Evolutionary conservation across 2,329 filamentous ascomycete species (phyloP).

Genomic region (Fusarium xyrophilum): DNA sequence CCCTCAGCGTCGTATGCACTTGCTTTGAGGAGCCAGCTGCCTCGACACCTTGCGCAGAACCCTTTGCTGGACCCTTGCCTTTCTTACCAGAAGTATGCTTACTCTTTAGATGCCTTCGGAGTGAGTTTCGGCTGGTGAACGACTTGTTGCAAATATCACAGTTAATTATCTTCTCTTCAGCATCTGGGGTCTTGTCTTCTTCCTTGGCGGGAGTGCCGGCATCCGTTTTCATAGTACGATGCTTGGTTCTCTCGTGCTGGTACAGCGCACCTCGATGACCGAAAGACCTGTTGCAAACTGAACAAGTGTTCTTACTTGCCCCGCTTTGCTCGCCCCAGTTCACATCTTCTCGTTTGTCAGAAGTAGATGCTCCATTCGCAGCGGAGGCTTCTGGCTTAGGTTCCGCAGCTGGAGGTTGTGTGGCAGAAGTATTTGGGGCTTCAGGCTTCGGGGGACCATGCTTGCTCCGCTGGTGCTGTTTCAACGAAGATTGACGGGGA

Average conservation of each 20-base stretch:
- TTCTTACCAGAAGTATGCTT: not conserved
- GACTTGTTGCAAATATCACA: not conserved
- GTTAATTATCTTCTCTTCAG: not conserved
- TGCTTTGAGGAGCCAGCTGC: not conserved
- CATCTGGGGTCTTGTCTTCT: not conserved
- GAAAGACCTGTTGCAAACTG: not conserved
- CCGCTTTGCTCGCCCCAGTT: accelerated
- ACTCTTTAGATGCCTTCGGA: not conserved
- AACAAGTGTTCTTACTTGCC: not conserved
- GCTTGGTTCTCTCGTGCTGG: not conserved
- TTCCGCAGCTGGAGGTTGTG: not conserved
- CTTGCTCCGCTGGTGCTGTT: not conserved
- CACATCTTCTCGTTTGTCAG: not conserved
- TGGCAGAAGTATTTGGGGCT: accelerated
- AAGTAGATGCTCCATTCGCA: too few relatives aligned
- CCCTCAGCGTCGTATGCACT: not conserved
- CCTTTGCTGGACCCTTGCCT: not conserved
- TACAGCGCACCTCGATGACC: not conserved
- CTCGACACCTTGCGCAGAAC: not conserved
- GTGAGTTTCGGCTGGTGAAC: not conserved
- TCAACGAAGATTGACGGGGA: not conserved
- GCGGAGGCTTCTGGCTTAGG: accelerated
- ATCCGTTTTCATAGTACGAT: not conserved
- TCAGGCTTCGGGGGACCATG: not conserved
- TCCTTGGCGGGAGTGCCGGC: not conserved